Evolutionary conservation across 1,284 basidiomycete genomes (phyloP), one percentile per base, ranked within the genome.

Genomic region (Cryptococcus sp.): DNA sequence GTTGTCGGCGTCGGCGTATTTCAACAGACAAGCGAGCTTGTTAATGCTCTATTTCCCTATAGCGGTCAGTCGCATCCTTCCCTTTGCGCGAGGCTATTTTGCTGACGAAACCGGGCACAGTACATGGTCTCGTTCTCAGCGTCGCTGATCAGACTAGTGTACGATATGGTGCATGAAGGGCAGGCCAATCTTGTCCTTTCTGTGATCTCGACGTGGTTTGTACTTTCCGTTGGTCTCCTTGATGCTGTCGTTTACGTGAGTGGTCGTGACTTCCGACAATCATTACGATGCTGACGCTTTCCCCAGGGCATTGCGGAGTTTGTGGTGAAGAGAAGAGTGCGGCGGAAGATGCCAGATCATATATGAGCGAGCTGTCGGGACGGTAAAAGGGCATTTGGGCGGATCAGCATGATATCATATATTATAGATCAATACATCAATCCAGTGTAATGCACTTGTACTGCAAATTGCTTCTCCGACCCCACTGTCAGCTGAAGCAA

Each of bases 41-140:
- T 64, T 78, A 53, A 78, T 78, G 75, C 60, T 78, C 47, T 78
- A 75, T 54, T 75, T 76, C 59, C 76, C 76, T 10, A 57, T 78
- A 19, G 73, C 76, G 11, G 73, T 74, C 61, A 73, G 73, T 74
- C 0, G 11, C 35, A 38, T 38, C 15, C 11, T 5, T 7, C 1
- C 25, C 25, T 25, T 10, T 35, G 15, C 40, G n/a, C 5, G 19
- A n/a, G 5, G 5, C n/a, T 20, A 4, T 19, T 35, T 15, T 20
- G 40, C n/a, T 11, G 17, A 44, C 19, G n/a, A 49, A 15, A 16
- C n/a, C n/a, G n/a, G 19, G 39, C 22, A n/a, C 49, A 74, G 72
- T 78, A 77, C 58, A 63, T 78, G 62, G 27, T 70, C 46, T 66
- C 74, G 2, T 78, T 78, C 49, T 67, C 70, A 16, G 59, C 74